Evolutionary conservation across 2,329 filamentous ascomycete species (phyloP).

Genomic region (Fragosphaeria purpurea): DNA sequence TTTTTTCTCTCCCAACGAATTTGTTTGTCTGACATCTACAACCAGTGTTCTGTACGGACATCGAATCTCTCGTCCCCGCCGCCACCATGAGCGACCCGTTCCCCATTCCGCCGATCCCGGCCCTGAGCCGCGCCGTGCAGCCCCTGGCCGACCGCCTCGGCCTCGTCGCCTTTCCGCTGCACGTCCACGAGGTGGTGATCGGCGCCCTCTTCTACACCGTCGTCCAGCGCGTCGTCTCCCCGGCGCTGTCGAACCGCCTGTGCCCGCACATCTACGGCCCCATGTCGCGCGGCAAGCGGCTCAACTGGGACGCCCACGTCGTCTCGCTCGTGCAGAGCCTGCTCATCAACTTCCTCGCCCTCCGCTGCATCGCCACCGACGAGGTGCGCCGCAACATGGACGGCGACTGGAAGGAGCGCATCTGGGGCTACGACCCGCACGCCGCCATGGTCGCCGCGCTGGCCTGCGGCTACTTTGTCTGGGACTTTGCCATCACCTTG

Average conservation of each 20-base stretch:
- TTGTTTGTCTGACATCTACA: no score
- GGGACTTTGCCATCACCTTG: constrained; percentile 65
- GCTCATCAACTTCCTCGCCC: constrained; percentile 60
- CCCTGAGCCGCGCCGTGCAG: constrained; percentile 45
- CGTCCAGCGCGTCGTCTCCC: constrained; percentile 57
- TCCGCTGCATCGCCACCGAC: constrained; percentile 63
- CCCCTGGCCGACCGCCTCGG: constrained; percentile 53
- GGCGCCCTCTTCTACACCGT: constrained; percentile 59
- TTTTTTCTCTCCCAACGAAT: not conserved
- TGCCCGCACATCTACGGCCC: constrained; percentile 53
- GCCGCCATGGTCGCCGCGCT: constrained; percentile 65
- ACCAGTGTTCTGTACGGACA: no score
- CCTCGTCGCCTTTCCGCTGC: constrained; percentile 59
- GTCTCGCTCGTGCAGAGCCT: constrained; percentile 72
- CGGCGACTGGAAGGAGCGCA: constrained; percentile 45
- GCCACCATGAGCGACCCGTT: constrained; percentile 63
- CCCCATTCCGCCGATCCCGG: constrained; percentile 50
- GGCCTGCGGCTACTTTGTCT: constrained; percentile 73
- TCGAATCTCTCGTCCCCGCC: not conserved
- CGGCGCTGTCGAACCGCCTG: constrained; percentile 50
- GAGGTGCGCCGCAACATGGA: constrained; percentile 57
- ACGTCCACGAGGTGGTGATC: constrained; percentile 66
- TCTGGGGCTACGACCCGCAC: constrained; percentile 70
- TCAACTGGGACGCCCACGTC: constrained; percentile 81
- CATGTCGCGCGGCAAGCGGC: constrained; percentile 51